phyloP scores from a whole-genome alignment of 805 yeast species.

The Clavispora santaluciae region DNA sequence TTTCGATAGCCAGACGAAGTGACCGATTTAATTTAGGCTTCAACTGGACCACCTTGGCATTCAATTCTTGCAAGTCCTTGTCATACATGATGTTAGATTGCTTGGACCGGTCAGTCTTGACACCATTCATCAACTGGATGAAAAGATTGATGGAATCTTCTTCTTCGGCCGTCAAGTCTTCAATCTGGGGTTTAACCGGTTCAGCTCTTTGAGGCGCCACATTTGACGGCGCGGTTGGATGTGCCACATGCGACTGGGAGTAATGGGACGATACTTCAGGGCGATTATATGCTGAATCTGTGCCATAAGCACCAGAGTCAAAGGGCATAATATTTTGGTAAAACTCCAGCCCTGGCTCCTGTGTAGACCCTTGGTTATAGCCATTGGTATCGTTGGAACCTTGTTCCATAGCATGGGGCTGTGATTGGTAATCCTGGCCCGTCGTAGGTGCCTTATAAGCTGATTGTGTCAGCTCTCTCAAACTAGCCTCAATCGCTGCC shows the following conservation, averaged over 20 bases:
- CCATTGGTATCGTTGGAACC: too few relatives aligned
- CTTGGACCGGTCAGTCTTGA: slow-evolving; percentile 44
- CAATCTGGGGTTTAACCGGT: slow-evolving; percentile 10
- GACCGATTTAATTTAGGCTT: slow-evolving; percentile 68
- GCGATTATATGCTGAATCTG: slow-evolving; percentile 15
- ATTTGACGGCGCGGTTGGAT: neutral
- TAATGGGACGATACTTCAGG: slow-evolving; percentile 3
- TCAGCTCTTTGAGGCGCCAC: neutral
- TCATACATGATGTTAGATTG: slow-evolving; percentile 38
- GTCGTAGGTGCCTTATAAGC: slow-evolving; percentile 14
- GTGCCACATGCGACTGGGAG: neutral
- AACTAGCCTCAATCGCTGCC: slow-evolving; percentile 91
- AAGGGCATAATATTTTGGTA: slow-evolving; percentile 14
- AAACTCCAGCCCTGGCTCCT: slow-evolving; percentile 23
- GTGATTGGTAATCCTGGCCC: slow-evolving; percentile 1
- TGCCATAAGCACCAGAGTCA: slow-evolving; percentile 7
- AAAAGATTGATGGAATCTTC: slow-evolving; percentile 67
- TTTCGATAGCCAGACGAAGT: slow-evolving; percentile 51
- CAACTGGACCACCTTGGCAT: slow-evolving; percentile 52
- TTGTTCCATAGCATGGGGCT: too few relatives aligned
- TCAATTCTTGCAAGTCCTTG: slow-evolving; percentile 50
- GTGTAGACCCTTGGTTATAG: too few relatives aligned
- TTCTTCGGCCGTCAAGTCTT: slow-evolving; percentile 52
- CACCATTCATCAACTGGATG: slow-evolving; percentile 56
- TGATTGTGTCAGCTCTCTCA: slow-evolving; percentile 45